phyloP scores from a whole-genome alignment of 139 green algal genomes.

The Chlamydomonas schloesseri region DNA sequence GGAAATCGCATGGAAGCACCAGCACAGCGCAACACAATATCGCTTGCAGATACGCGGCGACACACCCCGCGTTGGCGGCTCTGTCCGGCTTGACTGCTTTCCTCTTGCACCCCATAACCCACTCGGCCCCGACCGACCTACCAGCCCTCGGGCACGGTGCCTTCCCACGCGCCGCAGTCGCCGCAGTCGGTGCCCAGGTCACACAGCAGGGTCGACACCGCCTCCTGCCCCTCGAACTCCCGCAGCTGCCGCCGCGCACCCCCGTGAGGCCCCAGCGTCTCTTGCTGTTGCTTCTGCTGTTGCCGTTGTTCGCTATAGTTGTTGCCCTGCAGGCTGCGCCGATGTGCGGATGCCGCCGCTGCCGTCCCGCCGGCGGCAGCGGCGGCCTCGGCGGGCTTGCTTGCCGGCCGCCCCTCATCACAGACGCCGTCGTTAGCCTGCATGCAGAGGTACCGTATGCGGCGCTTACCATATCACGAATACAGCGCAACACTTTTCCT shows the following conservation, averaged over 20 bases:
- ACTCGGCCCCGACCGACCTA: too few species aligned
- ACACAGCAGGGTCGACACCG: slow-evolving; percentile 21
- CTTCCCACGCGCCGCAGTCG: slow-evolving; percentile 45
- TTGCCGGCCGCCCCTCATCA: slow-evolving; percentile 41
- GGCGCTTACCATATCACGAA: too few species aligned
- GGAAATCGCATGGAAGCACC: too few species aligned
- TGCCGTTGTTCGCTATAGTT: too few species aligned
- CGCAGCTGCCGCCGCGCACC: neutral
- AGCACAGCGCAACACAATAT: too few species aligned
- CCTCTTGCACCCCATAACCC: too few species aligned
- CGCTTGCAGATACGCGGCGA: too few species aligned
- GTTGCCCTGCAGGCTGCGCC: neutral
- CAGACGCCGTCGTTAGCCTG: slow-evolving; percentile 53
- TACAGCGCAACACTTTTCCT: too few species aligned
- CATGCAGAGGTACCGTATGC: too few species aligned
- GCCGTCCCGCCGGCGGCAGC: neutral
- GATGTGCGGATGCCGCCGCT: neutral
- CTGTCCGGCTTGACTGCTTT: too few species aligned
- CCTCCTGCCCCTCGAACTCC: neutral
- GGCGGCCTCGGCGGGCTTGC: neutral
- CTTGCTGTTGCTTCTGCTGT: too few species aligned
- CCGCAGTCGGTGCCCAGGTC: slow-evolving; percentile 55
- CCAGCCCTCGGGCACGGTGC: slow-evolving; percentile 15
- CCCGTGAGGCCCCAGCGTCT: neutral
- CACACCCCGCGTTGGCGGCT: too few species aligned